These are phyloP conservation scores for Solanum paucissectum DNA, from an alignment of 257 asterid species.

Conservation along the genomic window DNA sequence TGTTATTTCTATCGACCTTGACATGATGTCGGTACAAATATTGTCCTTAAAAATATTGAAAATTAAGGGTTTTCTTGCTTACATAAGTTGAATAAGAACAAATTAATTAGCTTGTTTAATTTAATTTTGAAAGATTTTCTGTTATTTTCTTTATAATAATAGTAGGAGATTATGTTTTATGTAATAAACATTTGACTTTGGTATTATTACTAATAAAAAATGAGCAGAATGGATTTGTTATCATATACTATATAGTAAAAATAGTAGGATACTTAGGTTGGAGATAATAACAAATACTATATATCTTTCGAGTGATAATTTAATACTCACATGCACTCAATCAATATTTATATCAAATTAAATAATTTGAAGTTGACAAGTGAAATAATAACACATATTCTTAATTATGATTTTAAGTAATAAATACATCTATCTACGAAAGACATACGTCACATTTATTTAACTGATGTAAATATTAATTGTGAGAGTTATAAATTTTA, in stretches of 20 bases:
- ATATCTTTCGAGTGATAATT: not conserved
- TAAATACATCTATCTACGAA: not conserved
- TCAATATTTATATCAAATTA: not conserved
- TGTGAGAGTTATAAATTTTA: not conserved
- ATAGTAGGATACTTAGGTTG: too few species aligned
- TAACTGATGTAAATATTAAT: not conserved
- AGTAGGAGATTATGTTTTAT: not conserved
- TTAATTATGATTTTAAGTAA: not conserved
- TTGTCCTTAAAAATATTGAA: not conserved
- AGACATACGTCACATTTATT: not conserved
- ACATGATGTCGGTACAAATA: not conserved
- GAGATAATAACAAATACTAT: too few species aligned
- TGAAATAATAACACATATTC: not conserved
- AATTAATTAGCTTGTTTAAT: too few species aligned
- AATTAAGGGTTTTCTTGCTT: not conserved
- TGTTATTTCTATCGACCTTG: not conserved
- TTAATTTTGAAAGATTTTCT: not conserved
- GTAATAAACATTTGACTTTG: not conserved
- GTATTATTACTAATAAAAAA: not conserved
- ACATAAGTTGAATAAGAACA: not conserved
- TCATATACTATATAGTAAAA: not conserved
- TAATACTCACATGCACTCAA: not conserved
- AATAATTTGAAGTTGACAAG: not conserved
- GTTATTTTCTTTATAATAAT: not conserved
- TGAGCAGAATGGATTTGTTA: not conserved